Conservation (phyloP, 2,329 filamentous ascomycete genomes). For the Dactylonectria macrodidyma region DNA sequence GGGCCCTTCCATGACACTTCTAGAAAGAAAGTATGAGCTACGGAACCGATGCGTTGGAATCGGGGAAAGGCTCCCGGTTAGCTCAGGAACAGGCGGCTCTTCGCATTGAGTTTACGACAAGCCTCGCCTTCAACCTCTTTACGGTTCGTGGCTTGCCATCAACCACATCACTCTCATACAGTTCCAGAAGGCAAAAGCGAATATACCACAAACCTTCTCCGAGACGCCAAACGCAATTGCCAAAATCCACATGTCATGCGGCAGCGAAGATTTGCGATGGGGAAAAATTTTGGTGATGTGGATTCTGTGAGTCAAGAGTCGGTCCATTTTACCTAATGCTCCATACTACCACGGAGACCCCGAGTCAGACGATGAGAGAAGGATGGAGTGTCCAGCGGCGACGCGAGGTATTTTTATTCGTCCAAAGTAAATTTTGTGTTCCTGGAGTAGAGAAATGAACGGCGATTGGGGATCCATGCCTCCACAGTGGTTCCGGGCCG, state of each 20-base stretch:
- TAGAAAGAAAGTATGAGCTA: constrained; percentile 21
- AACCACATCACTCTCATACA: background rate
- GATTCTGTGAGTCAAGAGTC: constrained; percentile 33
- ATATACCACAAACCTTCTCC: background rate
- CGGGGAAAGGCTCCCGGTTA: constrained; percentile 2
- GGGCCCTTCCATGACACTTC: constrained; percentile 17
- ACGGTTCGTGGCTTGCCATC: background rate
- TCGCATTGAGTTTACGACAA: constrained; percentile 2
- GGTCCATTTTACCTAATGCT: constrained; percentile 36
- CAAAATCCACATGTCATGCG: background rate
- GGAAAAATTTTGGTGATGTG: constrained; percentile 26
- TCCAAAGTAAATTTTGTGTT: background rate
- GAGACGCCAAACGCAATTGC: background rate
- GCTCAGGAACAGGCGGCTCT: constrained; percentile 4
- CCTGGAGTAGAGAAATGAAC: background rate
- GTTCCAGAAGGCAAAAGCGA: background rate
- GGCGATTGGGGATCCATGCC: constrained; percentile 16
- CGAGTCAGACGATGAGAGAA: constrained; percentile 26
- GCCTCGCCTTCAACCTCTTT: background rate
- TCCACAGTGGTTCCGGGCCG: constrained; percentile 13
- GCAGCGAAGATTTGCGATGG: constrained; percentile 8
- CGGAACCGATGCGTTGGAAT: constrained; percentile 1
- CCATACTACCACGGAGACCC: constrained; percentile 22
- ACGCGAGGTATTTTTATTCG: constrained; percentile 17
- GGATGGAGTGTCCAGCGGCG: constrained; percentile 17